Percentiles rank a stretch among this genome's conserved stretches.
These are phyloP conservation scores for Populus pruinosa DNA, from an alignment of 345 rosid genomes.

Conservation along the genomic window DNA sequence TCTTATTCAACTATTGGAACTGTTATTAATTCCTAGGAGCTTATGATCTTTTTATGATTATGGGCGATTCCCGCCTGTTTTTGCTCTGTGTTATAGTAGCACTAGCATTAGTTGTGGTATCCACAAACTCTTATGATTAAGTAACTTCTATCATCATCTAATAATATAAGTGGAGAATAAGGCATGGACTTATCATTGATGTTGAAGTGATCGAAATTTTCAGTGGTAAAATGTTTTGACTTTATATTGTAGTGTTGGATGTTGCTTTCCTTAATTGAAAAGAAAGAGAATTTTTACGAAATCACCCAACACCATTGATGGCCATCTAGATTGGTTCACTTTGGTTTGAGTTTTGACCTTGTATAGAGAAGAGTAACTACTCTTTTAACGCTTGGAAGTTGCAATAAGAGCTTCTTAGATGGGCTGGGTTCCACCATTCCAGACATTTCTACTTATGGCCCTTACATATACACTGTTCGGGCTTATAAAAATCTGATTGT, in stretches of 20 bases:
- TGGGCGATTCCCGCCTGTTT: not conserved
- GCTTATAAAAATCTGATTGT: not conserved
- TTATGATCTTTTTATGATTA: not conserved
- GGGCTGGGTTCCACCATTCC: not conserved
- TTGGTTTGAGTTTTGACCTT: not conserved
- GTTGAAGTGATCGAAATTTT: not conserved
- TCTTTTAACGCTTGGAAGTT: not conserved
- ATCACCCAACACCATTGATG: not conserved
- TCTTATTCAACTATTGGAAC: not conserved
- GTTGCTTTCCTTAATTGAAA: not conserved
- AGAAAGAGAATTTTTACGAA: conserved; percentile 5
- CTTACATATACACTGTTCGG: not conserved
- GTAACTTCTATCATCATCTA: not conserved
- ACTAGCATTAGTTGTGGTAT: not conserved
- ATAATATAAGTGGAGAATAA: not conserved
- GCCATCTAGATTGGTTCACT: not conserved
- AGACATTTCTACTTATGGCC: not conserved
- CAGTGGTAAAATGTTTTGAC: not conserved
- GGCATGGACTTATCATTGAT: not conserved
- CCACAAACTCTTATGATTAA: not conserved
- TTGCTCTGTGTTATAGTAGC: not conserved
- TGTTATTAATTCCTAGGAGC: not conserved
- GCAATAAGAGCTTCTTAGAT: not conserved
- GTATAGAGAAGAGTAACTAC: not conserved
- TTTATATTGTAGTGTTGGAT: not conserved